Evolutionary conservation across 2,329 filamentous ascomycete genomes (phyloP).

Genomic region (Alternaria longipes): DNA sequence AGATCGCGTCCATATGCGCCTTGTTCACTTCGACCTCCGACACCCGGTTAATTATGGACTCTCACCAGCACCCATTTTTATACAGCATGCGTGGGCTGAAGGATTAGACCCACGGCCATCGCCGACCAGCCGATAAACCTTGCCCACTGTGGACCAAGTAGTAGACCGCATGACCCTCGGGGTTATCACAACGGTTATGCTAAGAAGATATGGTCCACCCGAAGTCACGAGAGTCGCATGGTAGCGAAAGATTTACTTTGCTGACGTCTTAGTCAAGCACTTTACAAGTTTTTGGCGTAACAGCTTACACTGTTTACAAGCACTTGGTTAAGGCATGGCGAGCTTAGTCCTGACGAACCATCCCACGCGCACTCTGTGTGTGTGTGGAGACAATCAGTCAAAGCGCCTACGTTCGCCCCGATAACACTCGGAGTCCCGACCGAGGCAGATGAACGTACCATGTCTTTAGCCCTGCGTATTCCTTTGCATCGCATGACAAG

Average conservation of each 20-base stretch:
- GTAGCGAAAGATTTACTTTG: slow-evolving; percentile 68
- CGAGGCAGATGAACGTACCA: slow-evolving; percentile 55
- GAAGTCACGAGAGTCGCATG: slow-evolving; percentile 67
- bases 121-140: slow-evolving; percentile 68
- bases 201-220: slow-evolving; percentile 69
- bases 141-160: slow-evolving; percentile 75
- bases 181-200: slow-evolving; percentile 71
- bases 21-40: slow-evolving; percentile 78
- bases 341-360: slow-evolving; percentile 69
- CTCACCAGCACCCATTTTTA: slow-evolving; percentile 80
- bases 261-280: slow-evolving; percentile 77
- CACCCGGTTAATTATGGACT: slow-evolving; percentile 83
- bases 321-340: slow-evolving; percentile 72
- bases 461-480: slow-evolving; percentile 55
- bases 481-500: slow-evolving; percentile 58
- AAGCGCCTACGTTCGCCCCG: slow-evolving; percentile 78
- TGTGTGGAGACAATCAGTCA: slow-evolving; percentile 69
- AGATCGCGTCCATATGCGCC: slow-evolving; percentile 72
- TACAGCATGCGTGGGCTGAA: slow-evolving; percentile 74
- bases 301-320: slow-evolving; percentile 57
- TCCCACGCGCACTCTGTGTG: slow-evolving; percentile 72
- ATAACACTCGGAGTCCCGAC: slow-evolving; percentile 80
- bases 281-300: slow-evolving; percentile 73
- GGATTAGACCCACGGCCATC: slow-evolving; percentile 67
- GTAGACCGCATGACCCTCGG: slow-evolving; percentile 77